Evolutionary conservation across 2,329 filamentous ascomycete species (phyloP), one percentile per base, ranked within the genome.

Genomic region (Scortechinia acanthostroma): DNA sequence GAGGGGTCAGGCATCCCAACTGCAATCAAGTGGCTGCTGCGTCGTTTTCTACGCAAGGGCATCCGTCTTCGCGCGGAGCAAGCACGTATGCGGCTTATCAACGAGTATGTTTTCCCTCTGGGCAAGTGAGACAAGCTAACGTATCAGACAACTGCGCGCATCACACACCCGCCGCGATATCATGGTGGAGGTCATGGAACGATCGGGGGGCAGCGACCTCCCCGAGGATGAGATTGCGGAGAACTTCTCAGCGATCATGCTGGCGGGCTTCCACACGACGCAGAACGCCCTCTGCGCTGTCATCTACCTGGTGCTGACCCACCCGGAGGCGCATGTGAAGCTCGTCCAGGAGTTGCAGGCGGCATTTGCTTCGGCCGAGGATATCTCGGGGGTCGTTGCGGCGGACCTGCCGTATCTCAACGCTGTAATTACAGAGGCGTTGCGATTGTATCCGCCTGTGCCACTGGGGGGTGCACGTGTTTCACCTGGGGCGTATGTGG

Each of bases 401-500:
- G 46, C 49, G 23, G n/a, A n/a, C n/a, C 50, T 60, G 2, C 52
- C 51, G 0, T 61, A 60, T 44, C 49, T 60, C 5, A 57, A 57
- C 21, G 56, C 58, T 4, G 52, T 56, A 5, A 52, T 61, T 33
- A 55, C 56, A 2, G 60, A 63, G 47, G 48, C 56, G 1, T 46
- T 62, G 35, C 51, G 60, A 3, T 46, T 61, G 22, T 59, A 58
- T 43, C 55, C 60, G 4, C 59, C 60, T 13, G 52, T 55, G 3
- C 56, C 56, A 1, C 35, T 57, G 4, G 58, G 58, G 2, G 49
- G 53, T 5, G 55, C 58, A 1, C 53, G 60, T 13, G 45, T 55
- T 15, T 55, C 51, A 16, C 58, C 58, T 3, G 53, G 50, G 14
- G 49, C 44, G 6, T 23, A 28, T 5, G 46, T 51, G 13, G 51